Percentiles rank a stretch among this genome's conserved stretches.
These are phyloP conservation scores for Trametes sanguinea DNA, from an alignment of 768 basidiomycete species.

Conservation along the genomic window DNA sequence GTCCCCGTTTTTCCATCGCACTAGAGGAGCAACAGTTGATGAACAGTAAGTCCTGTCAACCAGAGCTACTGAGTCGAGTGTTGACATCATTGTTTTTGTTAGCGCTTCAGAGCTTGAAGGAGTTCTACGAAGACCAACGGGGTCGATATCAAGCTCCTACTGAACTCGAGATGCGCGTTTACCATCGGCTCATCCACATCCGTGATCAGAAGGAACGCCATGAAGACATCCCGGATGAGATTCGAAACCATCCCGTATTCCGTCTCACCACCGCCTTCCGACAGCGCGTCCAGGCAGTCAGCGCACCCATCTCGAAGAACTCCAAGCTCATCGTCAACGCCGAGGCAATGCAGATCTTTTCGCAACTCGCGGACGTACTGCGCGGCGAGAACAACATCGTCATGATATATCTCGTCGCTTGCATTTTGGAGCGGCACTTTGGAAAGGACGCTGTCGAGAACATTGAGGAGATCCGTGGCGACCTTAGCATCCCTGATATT, in stretches of 20 bases:
- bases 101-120: conserved; percentile 92
- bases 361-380: conserved; percentile 59
- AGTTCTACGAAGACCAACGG: conserved; percentile 87
- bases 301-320: conserved; percentile 71
- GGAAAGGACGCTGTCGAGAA: conserved; percentile 78
- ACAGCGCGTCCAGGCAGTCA: conserved; percentile 75
- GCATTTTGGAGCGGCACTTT: conserved; percentile 85
- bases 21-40: conserved; percentile 89
- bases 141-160: conserved; percentile 69
- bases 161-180: conserved; percentile 95
- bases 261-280: conserved; percentile 83
- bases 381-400: conserved; percentile 63
- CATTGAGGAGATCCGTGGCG: conserved; percentile 65
- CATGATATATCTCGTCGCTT: conserved; percentile 88
- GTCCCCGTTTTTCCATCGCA: conserved; percentile 55
- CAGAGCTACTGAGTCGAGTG: background rate
- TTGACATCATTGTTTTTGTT: background rate
- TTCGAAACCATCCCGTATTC: conserved; percentile 75
- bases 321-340: conserved; percentile 62
- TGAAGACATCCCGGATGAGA: conserved; percentile 67
- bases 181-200: conserved; percentile 90
- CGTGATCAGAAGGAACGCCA: conserved; percentile 79
- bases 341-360: conserved; percentile 69
- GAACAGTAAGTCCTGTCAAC: conserved; percentile 64
- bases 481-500: conserved; percentile 58